These are phyloP conservation scores for Metschnikowia kofuensis DNA, from an alignment of 805 yeast genomes.

Conservation along the genomic window DNA sequence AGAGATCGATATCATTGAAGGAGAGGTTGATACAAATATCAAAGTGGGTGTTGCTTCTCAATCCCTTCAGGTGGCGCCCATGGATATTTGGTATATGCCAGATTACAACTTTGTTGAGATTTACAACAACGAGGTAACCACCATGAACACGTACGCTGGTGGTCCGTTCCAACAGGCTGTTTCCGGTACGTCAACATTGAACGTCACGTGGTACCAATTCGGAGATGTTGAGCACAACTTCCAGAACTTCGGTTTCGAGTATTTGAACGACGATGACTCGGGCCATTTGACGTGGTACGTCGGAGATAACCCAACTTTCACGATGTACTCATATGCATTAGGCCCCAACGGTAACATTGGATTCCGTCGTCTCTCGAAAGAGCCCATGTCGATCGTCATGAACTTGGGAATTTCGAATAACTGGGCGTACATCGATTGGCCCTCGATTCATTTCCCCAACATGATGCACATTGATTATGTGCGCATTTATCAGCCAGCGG, in stretches of 20 bases:
- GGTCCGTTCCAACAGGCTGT: conserved; percentile 40
- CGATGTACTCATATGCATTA: conserved; percentile 68
- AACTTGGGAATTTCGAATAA: conserved; percentile 87
- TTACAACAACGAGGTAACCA: conserved; percentile 25
- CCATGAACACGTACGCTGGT: conserved; percentile 38
- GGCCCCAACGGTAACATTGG: conserved; percentile 91
- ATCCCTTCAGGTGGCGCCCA: conserved; percentile 43
- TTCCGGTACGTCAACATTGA: conserved; percentile 34
- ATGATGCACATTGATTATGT: conserved; percentile 79
- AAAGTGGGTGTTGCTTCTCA: conserved; percentile 29
- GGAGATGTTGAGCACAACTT: conserved; percentile 20
- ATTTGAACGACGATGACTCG: conserved; percentile 25
- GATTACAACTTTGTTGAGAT: conserved; percentile 35
- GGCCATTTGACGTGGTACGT: conserved; percentile 36
- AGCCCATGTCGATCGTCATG: conserved; percentile 87
- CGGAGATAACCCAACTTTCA: conserved; percentile 57
- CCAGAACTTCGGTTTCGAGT: conserved; percentile 37
- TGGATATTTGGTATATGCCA: conserved; percentile 43
- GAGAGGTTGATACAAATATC: conserved; percentile 17
- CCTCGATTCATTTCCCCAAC: conserved; percentile 71
- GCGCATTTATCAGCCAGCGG: conserved; percentile 84
- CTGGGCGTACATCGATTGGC: conserved; percentile 96
- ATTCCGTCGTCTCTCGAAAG: conserved; percentile 78
- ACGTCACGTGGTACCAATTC: conserved; percentile 35
- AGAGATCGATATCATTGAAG: conserved; percentile 26